Evolutionary conservation across 176 grass and related monocot genomes (phyloP).

Genomic region (Bothriochloa decipiens): DNA sequence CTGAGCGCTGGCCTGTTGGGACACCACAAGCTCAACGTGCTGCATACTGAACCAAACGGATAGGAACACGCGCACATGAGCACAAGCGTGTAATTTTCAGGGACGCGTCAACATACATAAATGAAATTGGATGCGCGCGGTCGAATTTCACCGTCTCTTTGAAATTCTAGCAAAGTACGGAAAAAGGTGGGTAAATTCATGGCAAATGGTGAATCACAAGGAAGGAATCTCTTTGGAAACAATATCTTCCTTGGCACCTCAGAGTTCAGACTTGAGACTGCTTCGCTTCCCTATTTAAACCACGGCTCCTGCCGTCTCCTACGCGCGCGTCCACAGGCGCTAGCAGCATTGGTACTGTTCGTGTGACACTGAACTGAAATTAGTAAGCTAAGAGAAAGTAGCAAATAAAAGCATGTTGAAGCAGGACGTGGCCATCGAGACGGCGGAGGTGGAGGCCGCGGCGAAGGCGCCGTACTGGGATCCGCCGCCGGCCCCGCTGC

Average conservation of each 20-base stretch:
- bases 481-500: conserved; percentile 46
- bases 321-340: not conserved
- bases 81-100: conserved; percentile 30
- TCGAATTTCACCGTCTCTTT: not conserved
- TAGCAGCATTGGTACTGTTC: no score
- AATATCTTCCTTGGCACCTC: not conserved
- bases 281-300: conserved; percentile 21
- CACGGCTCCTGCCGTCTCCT: not conserved
- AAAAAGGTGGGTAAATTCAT: not conserved
- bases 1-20: not conserved
- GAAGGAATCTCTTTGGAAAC: not conserved
- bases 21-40: not conserved
- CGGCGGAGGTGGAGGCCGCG: not conserved
- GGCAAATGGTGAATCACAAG: not conserved
- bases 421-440: conserved; percentile 23
- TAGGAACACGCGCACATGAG: not conserved
- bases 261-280: no score
- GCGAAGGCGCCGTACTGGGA: conserved; percentile 61
- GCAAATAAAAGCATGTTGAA: conserved; percentile 37
- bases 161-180: not conserved
- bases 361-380: not conserved
- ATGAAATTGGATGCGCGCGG: not conserved
- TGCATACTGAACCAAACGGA: not conserved
- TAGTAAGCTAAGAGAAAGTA: not conserved
- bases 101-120: not conserved